Conservation (phyloP, 2,329 filamentous ascomycete species). For the Penicillium sp. region DNA sequence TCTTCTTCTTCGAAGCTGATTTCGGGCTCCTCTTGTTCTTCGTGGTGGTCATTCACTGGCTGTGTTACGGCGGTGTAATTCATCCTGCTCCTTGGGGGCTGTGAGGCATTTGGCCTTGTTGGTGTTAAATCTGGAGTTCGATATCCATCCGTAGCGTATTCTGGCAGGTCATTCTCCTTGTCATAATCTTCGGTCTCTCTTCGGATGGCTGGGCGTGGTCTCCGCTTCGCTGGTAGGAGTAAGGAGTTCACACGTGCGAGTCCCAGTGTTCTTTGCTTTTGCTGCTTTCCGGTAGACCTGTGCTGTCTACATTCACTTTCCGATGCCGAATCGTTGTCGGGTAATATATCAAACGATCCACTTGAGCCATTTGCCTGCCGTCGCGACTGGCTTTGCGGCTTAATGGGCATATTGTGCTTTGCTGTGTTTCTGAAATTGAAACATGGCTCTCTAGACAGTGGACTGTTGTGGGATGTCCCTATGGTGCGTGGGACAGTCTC, state of each 20-base stretch:
- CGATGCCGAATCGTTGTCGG: slow-evolving; percentile 24
- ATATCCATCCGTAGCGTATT: slow-evolving; percentile 18
- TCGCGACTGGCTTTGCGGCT: slow-evolving; percentile 15
- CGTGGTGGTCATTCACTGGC: slow-evolving; percentile 15
- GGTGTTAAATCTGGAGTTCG: slow-evolving; percentile 18
- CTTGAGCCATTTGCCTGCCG: slow-evolving; percentile 20
- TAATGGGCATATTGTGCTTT: neutral
- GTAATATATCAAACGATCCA: slow-evolving; percentile 31
- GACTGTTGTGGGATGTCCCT: neutral
- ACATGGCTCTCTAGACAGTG: slow-evolving; percentile 2
- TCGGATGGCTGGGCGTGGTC: slow-evolving; percentile 19
- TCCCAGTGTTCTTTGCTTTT: slow-evolving; percentile 29
- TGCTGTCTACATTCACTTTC: slow-evolving; percentile 16
- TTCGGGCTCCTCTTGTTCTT: slow-evolving; percentile 26
- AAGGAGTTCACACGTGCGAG: slow-evolving; percentile 36
- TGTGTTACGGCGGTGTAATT: slow-evolving; percentile 15
- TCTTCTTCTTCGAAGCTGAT: slow-evolving; percentile 34
- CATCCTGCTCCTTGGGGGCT: slow-evolving; percentile 12
- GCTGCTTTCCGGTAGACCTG: slow-evolving; percentile 18
- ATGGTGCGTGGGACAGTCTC: neutral
- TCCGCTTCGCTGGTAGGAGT: slow-evolving; percentile 28
- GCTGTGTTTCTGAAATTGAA: slow-evolving; percentile 3
- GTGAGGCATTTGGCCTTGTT: slow-evolving; percentile 15
- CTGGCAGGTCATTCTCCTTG: slow-evolving; percentile 36
- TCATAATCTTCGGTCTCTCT: slow-evolving; percentile 35